phyloP scores from a whole-genome alignment of 1,139 yeast genomes.

The Debaryomycetaceae sp. region DNA sequence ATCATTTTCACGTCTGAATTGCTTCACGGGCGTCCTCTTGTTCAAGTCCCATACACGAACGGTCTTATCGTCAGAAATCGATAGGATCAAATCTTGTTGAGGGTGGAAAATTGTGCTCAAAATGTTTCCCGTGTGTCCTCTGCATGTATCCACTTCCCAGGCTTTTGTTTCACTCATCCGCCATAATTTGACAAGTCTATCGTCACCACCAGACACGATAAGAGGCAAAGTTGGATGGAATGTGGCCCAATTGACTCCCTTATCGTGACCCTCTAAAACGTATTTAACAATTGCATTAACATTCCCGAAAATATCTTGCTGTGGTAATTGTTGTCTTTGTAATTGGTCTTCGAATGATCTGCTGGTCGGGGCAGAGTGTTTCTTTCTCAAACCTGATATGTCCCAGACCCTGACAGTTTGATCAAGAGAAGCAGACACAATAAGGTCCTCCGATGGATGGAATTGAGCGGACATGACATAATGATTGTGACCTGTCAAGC shows the following conservation, averaged over 20 bases:
- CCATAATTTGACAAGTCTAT: slow-evolving; percentile 93
- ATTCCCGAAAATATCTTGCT: slow-evolving; percentile 91
- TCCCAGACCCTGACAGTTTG: slow-evolving; percentile 99
- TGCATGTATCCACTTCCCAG: slow-evolving; percentile 98
- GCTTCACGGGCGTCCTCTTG: slow-evolving; percentile 89
- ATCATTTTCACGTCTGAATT: slow-evolving; percentile 90
- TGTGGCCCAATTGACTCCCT: slow-evolving; percentile 98
- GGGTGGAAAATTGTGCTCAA: slow-evolving; percentile 92
- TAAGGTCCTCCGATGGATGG: slow-evolving; percentile 92
- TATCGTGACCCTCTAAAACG: slow-evolving; percentile 95
- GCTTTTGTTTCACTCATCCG: slow-evolving; percentile 97
- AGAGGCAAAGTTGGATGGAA: slow-evolving; percentile 97
- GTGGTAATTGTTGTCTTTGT: slow-evolving; percentile 67
- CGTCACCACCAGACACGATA: slow-evolving; percentile 96
- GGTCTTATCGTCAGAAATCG: slow-evolving; percentile 97
- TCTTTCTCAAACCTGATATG: slow-evolving; percentile 90
- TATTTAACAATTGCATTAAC: slow-evolving; percentile 93
- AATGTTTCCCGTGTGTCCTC: slow-evolving; percentile 95
- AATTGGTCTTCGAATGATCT: slow-evolving; percentile 76
- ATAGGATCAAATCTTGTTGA: slow-evolving; percentile 83
- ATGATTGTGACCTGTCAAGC: slow-evolving; percentile 96
- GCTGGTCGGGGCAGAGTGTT: slow-evolving; percentile 81
- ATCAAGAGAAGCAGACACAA: slow-evolving; percentile 94
- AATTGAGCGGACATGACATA: slow-evolving; percentile 98
- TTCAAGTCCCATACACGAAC: slow-evolving; percentile 96